A percentile compares a stretch with the other conserved stretches of the same genome.
These are phyloP conservation scores for Barnettozyma botsteinii DNA, from an alignment of 805 yeast species.

Conservation along the genomic window DNA sequence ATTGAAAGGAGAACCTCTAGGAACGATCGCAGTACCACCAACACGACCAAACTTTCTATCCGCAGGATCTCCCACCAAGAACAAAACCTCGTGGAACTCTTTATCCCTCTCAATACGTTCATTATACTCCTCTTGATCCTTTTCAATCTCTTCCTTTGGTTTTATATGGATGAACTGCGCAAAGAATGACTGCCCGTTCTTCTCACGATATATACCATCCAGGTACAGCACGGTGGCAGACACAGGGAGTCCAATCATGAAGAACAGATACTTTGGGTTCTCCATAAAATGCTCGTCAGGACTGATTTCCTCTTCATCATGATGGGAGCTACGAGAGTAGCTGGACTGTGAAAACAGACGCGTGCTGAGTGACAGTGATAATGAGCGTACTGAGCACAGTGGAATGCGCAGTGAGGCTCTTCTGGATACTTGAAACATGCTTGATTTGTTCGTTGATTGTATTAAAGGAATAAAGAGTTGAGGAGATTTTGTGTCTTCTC, in stretches of 20 bases:
- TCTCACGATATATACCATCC: constrained; percentile 1
- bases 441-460: no score
- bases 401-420: no score
- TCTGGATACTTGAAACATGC: no score
- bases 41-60: constrained; percentile 1
- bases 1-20: constrained; percentile 13
- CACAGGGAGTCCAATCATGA: not conserved
- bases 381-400: no score
- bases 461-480: no score
- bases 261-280: constrained; percentile 3
- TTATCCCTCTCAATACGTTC: constrained; percentile 4
- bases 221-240: not conserved
- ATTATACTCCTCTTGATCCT: constrained; percentile 1
- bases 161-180: constrained; percentile 2
- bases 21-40: constrained; percentile 4
- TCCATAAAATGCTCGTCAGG: not conserved
- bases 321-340: not conserved
- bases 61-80: constrained; percentile 1
- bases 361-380: no score
- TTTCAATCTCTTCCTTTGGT: constrained; percentile 3
- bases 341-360: no score
- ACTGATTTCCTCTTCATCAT: not conserved
- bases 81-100: constrained; percentile 6
- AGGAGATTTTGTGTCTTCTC: no score
- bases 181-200: constrained; percentile 4